Evolutionary conservation across 2,329 filamentous ascomycete species (phyloP).

Genomic region (Elsinoe perseae): DNA sequence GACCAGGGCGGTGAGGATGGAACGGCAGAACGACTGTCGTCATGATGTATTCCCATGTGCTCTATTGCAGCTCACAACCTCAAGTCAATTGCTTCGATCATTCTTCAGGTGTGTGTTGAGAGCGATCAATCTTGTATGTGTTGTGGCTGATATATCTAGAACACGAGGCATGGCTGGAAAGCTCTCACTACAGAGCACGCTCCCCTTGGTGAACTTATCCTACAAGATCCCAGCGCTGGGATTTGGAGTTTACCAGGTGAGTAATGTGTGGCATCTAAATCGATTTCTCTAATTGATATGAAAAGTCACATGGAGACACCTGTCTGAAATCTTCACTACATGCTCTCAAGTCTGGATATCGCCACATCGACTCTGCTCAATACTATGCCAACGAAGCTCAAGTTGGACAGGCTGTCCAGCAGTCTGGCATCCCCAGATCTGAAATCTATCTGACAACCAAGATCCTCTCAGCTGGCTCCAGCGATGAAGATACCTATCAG

Average conservation of each 20-base stretch:
- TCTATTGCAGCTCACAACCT: not conserved
- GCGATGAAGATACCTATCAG: conserved; percentile 52
- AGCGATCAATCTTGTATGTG: too few species aligned
- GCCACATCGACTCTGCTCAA: conserved; percentile 61
- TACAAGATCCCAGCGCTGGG: conserved; percentile 57
- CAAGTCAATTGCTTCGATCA: not conserved
- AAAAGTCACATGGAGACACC: conserved; percentile 40
- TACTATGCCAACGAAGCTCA: conserved; percentile 62
- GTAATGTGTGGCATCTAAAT: not conserved
- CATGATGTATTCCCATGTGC: conserved; percentile 5
- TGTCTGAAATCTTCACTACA: conserved; percentile 52
- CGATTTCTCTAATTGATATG: not conserved
- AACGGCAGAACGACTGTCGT: conserved; percentile 9
- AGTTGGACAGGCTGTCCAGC: conserved; percentile 56
- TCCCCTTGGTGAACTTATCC: conserved; percentile 44
- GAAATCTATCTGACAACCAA: conserved; percentile 66
- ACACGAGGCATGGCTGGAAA: conserved; percentile 23
- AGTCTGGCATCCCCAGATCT: conserved; percentile 48
- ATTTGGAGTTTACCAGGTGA: conserved; percentile 57
- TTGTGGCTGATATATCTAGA: not conserved
- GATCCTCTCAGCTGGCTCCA: conserved; percentile 49
- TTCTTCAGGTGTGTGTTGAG: too few species aligned
- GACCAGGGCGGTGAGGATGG: not conserved
- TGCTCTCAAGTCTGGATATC: conserved; percentile 53
- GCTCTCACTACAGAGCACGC: conserved; percentile 40